Evolutionary conservation across 495 filamentous ascomycete genomes (phyloP).

Genomic region (Penicillium maclennaniae): DNA sequence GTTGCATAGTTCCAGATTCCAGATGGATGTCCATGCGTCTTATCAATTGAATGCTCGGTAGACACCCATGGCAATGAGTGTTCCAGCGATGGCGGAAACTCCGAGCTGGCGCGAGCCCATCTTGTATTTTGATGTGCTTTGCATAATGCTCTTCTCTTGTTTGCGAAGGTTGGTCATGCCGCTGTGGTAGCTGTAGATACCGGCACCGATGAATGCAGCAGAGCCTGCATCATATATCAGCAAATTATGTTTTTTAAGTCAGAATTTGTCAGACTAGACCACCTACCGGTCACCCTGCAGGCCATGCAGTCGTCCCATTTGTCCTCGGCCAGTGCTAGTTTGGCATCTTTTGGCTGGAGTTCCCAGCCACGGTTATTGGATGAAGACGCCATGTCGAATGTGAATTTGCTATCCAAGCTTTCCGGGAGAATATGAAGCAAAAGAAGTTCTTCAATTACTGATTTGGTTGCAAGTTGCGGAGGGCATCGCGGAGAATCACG

Average conservation of each 20-base stretch:
- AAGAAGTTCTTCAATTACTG: not conserved
- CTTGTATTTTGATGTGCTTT: constrained; percentile 69
- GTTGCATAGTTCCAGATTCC: not conserved
- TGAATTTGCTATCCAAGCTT: not conserved
- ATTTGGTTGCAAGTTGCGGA: not conserved
- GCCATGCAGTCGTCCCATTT: constrained; percentile 64
- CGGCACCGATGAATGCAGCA: constrained; percentile 83
- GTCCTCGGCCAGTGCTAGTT: constrained; percentile 57
- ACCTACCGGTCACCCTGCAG: constrained; percentile 63
- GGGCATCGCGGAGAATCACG: not conserved
- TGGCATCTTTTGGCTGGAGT: constrained; percentile 32
- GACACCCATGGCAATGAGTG: constrained; percentile 65
- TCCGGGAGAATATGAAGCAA: not conserved
- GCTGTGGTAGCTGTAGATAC: constrained; percentile 78
- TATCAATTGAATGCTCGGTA: constrained; percentile 54
- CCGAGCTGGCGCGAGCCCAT: constrained; percentile 68
- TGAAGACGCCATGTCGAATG: constrained; percentile 15
- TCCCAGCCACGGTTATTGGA: constrained; percentile 25
- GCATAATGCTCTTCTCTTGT: constrained; percentile 64
- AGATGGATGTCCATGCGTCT: not conserved
- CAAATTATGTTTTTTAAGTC: not conserved
- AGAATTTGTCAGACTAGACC: not conserved
- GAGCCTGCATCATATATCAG: constrained; percentile 52
- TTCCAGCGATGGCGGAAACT: constrained; percentile 66
- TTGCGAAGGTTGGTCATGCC: constrained; percentile 71